A percentile compares a stretch with the other conserved stretches of the same genome.
Conservation (phyloP, 2,329 filamentous ascomycete genomes). For the Phaeoacremonium minimum region DNA sequence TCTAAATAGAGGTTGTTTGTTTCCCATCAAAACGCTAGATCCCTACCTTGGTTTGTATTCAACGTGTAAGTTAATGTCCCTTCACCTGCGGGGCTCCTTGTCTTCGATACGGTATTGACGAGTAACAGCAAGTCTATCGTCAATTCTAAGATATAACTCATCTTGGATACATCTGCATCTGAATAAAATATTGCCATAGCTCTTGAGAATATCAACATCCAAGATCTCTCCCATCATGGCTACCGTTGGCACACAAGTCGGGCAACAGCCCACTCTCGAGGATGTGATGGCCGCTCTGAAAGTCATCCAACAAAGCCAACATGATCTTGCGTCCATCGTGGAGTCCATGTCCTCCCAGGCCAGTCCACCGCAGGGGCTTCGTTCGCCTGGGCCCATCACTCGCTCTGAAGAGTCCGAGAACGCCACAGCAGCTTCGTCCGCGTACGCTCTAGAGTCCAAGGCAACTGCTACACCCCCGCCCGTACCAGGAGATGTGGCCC, state of each 20-base stretch:
- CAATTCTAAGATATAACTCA: too few species aligned
- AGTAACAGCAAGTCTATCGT: too few species aligned
- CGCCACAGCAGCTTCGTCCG: constrained; percentile 9
- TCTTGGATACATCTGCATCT: too few species aligned
- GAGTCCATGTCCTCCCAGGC: constrained; percentile 5
- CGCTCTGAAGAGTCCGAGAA: constrained; percentile 4
- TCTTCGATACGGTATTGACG: too few species aligned
- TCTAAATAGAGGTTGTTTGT: too few species aligned
- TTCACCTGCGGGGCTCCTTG: too few species aligned
- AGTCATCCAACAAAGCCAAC: constrained; percentile 10
- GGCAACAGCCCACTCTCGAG: constrained; percentile 9
- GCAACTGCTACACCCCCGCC: constrained; percentile 15
- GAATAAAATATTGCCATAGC: too few species aligned
- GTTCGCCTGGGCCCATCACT: background rate
- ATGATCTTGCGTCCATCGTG: constrained; percentile 10
- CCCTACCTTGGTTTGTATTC: too few species aligned
- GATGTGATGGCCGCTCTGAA: constrained; percentile 10
- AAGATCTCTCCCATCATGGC: constrained; percentile 7
- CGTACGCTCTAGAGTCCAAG: constrained; percentile 13
- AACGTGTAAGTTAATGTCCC: too few species aligned
- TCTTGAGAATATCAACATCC: too few species aligned
- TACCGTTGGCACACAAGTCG: constrained; percentile 5
- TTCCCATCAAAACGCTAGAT: too few species aligned
- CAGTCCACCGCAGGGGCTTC: background rate
- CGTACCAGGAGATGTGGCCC: constrained; percentile 12